Percentiles rank a stretch among this genome's conserved stretches.
Conservation (phyloP, 2,329 filamentous ascomycete species). For the Juglanconis juglandina region DNA sequence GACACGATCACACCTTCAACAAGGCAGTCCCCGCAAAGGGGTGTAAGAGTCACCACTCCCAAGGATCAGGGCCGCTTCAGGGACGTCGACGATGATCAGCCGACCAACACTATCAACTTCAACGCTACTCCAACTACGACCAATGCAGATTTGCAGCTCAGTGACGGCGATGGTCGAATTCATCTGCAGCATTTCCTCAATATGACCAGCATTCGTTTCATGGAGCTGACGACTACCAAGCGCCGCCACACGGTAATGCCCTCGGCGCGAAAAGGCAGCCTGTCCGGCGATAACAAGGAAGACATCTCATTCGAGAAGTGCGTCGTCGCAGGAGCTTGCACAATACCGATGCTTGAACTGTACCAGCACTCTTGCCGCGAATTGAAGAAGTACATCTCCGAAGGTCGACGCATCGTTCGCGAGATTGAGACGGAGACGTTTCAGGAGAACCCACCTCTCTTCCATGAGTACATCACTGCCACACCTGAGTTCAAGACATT, state of each 20-base stretch:
- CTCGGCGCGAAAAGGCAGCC: conserved; percentile 40
- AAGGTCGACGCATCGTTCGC: conserved; percentile 83
- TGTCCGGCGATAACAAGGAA: conserved; percentile 41
- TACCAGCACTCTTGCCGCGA: conserved; percentile 96
- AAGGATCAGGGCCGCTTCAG: conserved; percentile 54
- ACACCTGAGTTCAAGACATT: conserved; percentile 76
- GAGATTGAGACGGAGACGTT: conserved; percentile 87
- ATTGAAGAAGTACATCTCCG: conserved; percentile 93
- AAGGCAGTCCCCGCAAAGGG: conserved; percentile 46
- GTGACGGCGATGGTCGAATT: conserved; percentile 61
- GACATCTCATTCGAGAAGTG: conserved; percentile 67
- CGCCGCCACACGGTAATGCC: conserved; percentile 77
- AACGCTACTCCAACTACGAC: conserved; percentile 31
- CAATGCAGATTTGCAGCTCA: conserved; percentile 33
- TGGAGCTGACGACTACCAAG: conserved; percentile 97
- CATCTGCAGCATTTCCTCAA: conserved; percentile 90
- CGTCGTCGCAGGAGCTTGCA: conserved; percentile 85
- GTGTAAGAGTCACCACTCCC: conserved; percentile 49
- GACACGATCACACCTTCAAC: conserved; percentile 39
- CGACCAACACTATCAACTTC: conserved; percentile 41
- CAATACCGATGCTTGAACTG: conserved; percentile 85
- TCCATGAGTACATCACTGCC: conserved; percentile 86
- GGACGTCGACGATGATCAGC: conserved; percentile 47
- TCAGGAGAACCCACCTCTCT: conserved; percentile 85
- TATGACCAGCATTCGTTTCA: conserved; percentile 94